phyloP scores from a whole-genome alignment of 139 green algal species.

The Mesotaenium endlicherianum region DNA sequence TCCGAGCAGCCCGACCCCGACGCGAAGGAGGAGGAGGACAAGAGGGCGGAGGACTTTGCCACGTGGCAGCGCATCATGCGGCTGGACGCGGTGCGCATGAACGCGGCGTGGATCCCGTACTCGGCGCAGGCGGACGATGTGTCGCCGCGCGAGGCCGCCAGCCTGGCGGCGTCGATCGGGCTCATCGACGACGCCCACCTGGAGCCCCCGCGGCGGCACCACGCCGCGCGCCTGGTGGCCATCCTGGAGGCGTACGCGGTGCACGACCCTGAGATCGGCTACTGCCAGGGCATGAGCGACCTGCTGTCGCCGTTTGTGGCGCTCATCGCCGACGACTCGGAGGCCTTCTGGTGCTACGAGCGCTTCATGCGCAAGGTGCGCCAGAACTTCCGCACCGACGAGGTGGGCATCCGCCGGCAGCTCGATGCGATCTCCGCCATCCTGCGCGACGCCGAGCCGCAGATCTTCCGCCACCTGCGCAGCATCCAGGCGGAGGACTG shows the following conservation, averaged over 20 bases:
- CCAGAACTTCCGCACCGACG: slow-evolving; percentile 71
- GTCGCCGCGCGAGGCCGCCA: neutral
- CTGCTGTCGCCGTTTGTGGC: slow-evolving; percentile 77
- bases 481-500: slow-evolving; percentile 11
- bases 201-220: slow-evolving; percentile 14
- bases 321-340: slow-evolving; percentile 74
- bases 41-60: slow-evolving; percentile 23
- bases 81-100: slow-evolving; percentile 51
- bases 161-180: slow-evolving; percentile 10
- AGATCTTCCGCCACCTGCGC: slow-evolving; percentile 35
- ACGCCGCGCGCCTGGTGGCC: slow-evolving; percentile 42
- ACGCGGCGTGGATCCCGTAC: slow-evolving; percentile 48
- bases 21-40: neutral
- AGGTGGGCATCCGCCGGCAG: slow-evolving; percentile 70
- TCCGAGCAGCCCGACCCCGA: too few species aligned
- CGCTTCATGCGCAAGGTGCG: slow-evolving; percentile 52
- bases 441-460: slow-evolving; percentile 59
- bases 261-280: slow-evolving; percentile 77
- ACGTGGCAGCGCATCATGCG: slow-evolving; percentile 49
- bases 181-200: slow-evolving; percentile 36
- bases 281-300: slow-evolving; percentile 88
- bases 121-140: slow-evolving; percentile 11
- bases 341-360: slow-evolving; percentile 84
- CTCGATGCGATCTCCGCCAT: slow-evolving; percentile 60
- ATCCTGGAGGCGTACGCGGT: slow-evolving; percentile 80